A percentile compares a stretch with the other conserved stretches of the same genome.
Evolutionary conservation across 208 protist species (phyloP).

Genomic region (Naegleria gruberi): DNA sequence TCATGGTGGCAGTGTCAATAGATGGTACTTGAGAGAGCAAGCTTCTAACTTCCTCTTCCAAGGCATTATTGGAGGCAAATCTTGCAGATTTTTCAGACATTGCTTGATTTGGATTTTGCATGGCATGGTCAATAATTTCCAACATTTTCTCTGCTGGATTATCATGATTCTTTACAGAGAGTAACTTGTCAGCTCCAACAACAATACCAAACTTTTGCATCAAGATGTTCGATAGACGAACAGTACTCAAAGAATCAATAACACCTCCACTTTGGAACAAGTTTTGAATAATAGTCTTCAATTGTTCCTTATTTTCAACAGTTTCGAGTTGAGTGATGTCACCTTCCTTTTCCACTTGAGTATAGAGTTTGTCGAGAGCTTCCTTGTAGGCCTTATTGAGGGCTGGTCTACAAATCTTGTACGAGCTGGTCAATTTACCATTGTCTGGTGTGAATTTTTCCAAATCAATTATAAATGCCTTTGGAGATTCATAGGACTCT

Average conservation of each 20-base stretch:
- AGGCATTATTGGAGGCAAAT: not conserved
- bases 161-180: not conserved
- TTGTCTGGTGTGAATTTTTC: slow-evolving; percentile 12
- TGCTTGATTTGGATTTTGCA: not conserved
- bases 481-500: not conserved
- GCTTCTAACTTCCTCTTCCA: not conserved
- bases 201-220: not conserved
- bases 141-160: not conserved
- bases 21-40: not conserved
- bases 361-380: not conserved
- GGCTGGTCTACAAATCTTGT: not conserved
- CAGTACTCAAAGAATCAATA: not conserved
- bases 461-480: not conserved
- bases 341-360: not conserved
- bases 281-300: not conserved
- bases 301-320: not conserved
- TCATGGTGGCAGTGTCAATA: not conserved
- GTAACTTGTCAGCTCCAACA: not conserved
- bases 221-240: not conserved
- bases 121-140: not conserved
- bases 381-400: not conserved
- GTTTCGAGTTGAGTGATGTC: not conserved
- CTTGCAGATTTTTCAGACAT: not conserved
- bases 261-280: not conserved
- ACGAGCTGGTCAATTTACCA: not conserved